Conservation (phyloP, 192 early-diverging fungal genomes). For the Linnemannia schmuckeri region DNA sequence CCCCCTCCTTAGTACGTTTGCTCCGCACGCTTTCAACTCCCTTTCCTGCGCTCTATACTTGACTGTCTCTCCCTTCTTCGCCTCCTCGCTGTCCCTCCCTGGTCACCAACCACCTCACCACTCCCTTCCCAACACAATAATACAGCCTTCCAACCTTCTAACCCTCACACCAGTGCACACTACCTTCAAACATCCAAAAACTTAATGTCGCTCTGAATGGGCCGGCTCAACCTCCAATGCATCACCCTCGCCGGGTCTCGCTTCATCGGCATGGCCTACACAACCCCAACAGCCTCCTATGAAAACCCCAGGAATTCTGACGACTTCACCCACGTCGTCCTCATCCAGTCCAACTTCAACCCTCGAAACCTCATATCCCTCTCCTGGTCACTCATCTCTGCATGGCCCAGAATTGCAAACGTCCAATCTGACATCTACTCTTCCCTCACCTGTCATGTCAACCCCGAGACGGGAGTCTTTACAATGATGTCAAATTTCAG, state of each 20-base stretch:
- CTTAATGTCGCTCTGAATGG: neutral
- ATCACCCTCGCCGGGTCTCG: constrained; percentile 3
- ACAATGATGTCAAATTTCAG: neutral
- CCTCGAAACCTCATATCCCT: neutral
- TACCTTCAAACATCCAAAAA: neutral
- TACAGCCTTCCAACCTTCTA: no score
- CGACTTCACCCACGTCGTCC: neutral
- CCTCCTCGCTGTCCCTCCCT: no score
- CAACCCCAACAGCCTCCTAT: neutral
- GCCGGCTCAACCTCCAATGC: neutral
- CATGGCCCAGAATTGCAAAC: neutral
- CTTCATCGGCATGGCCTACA: neutral
- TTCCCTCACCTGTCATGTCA: neutral
- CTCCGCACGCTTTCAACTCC: neutral
- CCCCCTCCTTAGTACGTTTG: no score
- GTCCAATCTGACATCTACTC: neutral
- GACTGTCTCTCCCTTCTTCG: no score
- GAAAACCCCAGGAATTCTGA: no score
- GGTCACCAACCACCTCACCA: no score
- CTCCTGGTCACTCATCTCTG: neutral
- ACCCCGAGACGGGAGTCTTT: neutral
- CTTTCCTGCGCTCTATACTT: neutral
- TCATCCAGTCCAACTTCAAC: neutral
- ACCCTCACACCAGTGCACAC: no score
- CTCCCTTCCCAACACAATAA: no score